These are phyloP conservation scores for Talaromyces trachyspermus DNA, from an alignment of 495 filamentous ascomycete species.

Conservation along the genomic window DNA sequence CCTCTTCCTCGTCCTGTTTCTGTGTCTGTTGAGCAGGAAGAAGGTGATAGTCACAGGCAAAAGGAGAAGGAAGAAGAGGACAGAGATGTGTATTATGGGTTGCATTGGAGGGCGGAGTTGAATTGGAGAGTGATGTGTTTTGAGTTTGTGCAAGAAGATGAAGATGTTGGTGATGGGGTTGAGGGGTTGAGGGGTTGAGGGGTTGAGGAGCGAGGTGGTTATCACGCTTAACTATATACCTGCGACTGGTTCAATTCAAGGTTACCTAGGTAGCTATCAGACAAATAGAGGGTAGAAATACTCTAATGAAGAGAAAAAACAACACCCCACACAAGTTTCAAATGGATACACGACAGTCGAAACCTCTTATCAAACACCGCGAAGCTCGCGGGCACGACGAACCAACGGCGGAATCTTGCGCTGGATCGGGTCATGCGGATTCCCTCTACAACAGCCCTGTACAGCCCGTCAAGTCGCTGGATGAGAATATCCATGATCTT, in stretches of 20 bases:
- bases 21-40: constrained; percentile 18
- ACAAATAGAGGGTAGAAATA: too few species aligned
- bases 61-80: background rate
- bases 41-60: constrained; percentile 5
- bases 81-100: constrained; percentile 51
- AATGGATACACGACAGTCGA: too few species aligned
- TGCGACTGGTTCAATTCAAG: too few species aligned
- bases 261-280: too few species aligned
- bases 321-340: too few species aligned
- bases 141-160: constrained; percentile 55
- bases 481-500: constrained; percentile 65
- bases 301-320: too few species aligned
- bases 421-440: constrained; percentile 54
- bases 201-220: background rate
- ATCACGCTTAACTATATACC: constrained; percentile 9
- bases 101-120: constrained; percentile 87
- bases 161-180: background rate
- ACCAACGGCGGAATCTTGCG: constrained; percentile 53
- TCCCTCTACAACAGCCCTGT: constrained; percentile 56
- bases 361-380: too few species aligned
- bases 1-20: too few species aligned
- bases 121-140: constrained; percentile 91
- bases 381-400: constrained; percentile 48
- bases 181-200: background rate
- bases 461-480: constrained; percentile 61